Evolutionary conservation across 108 stramenopile species (phyloP).

Genomic region (Conticribra weissflogii): DNA sequence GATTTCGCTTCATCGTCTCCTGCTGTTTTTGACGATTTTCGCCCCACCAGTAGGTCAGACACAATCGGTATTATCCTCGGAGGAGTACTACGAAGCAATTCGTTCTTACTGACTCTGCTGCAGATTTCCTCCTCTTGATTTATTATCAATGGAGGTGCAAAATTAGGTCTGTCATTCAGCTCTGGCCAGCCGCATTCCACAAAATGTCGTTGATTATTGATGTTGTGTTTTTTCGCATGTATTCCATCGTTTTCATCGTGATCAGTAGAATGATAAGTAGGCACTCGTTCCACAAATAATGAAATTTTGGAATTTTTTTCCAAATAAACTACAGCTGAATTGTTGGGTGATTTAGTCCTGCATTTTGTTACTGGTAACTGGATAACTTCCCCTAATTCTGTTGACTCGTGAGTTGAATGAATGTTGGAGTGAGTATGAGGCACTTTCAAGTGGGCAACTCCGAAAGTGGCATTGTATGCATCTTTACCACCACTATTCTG

Average conservation of each 20-base stretch:
- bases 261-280: too few species aligned
- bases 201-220: slow-evolving; percentile 8
- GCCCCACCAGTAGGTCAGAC: background rate
- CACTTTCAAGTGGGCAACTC: slow-evolving; percentile 29
- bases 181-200: slow-evolving; percentile 7
- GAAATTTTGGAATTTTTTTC: too few species aligned
- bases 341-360: too few species aligned
- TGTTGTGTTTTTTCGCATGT: too few species aligned
- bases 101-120: background rate
- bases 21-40: background rate
- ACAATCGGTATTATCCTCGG: background rate
- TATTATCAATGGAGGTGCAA: slow-evolving; percentile 18
- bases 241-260: too few species aligned
- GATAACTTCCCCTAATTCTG: too few species aligned
- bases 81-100: too few species aligned
- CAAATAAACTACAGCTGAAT: too few species aligned
- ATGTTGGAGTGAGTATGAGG: background rate
- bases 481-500: background rate
- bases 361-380: too few species aligned
- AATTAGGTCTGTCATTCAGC: slow-evolving; percentile 3
- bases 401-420: background rate
- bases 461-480: background rate
- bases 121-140: background rate
- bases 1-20: too few species aligned
- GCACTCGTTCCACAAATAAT: too few species aligned